These are phyloP conservation scores for Blastocystis sp. DNA, from an alignment of 352 stramenopile species.

Conservation along the genomic window DNA sequence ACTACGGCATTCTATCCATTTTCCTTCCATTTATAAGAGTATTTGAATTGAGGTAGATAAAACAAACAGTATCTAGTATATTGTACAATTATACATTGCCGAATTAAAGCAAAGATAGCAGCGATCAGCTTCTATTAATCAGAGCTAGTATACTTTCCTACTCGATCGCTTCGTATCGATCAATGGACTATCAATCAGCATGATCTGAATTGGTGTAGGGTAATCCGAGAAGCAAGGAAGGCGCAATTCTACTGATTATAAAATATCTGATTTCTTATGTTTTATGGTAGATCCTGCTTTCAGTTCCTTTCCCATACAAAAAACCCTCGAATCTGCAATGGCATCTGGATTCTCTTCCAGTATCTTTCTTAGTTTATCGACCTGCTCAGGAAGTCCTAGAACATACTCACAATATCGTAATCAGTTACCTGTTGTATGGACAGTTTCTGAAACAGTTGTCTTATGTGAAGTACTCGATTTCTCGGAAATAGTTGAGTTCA, in stretches of 20 bases:
- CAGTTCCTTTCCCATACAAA: slow-evolving; percentile 36
- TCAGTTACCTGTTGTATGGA: background rate
- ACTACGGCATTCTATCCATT: background rate
- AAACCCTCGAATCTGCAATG: background rate
- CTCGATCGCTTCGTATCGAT: background rate
- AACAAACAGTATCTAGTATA: background rate
- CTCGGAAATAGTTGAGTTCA: background rate
- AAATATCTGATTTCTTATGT: background rate
- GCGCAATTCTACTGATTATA: background rate
- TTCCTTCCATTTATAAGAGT: background rate
- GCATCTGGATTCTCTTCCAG: background rate
- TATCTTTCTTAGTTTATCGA: background rate
- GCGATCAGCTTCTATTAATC: background rate
- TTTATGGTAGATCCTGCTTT: background rate
- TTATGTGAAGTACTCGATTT: background rate
- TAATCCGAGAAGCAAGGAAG: slow-evolving; percentile 20
- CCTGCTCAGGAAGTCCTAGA: background rate
- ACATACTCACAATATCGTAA: background rate
- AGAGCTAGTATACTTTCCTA: background rate
- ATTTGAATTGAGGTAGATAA: background rate
- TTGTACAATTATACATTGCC: slow-evolving; percentile 26
- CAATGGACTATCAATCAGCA: background rate
- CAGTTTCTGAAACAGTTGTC: background rate
- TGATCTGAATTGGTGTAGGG: slow-evolving; percentile 18
- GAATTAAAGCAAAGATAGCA: slow-evolving; percentile 22